Conservation (phyloP, 1,284 basidiomycete genomes). For the Rhodotorula sp. region DNA sequence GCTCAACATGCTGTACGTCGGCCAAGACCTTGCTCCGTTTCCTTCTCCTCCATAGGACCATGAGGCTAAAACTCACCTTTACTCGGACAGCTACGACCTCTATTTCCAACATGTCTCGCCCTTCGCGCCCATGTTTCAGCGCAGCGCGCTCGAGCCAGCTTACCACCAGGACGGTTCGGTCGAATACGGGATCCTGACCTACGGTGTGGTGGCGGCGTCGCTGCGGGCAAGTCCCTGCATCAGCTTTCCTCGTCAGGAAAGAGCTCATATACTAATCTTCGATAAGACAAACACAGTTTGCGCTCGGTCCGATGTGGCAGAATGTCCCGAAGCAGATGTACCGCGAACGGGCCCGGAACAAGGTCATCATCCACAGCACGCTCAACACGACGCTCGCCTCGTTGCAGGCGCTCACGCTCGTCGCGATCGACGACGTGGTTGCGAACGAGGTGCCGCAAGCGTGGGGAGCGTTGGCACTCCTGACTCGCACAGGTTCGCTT, state of each 20-base stretch:
- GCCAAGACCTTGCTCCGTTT: not conserved
- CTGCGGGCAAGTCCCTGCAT: not conserved
- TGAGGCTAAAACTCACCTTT: no score
- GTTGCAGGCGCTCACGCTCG: slow-evolving; percentile 6
- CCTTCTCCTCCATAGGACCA: not conserved
- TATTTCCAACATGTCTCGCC: slow-evolving; percentile 3
- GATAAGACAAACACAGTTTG: not conserved
- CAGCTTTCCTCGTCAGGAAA: not conserved
- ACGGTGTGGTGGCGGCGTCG: not conserved
- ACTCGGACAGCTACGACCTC: not conserved
- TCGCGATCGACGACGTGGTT: slow-evolving; percentile 10
- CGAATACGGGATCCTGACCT: slow-evolving; percentile 1
- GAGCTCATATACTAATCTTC: no score
- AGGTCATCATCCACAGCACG: not conserved
- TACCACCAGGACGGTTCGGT: not conserved
- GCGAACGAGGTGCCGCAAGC: not conserved
- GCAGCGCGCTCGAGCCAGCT: not conserved
- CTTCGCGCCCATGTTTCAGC: not conserved
- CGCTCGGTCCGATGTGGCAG: not conserved
- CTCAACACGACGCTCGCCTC: slow-evolving; percentile 4
- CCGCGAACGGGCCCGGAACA: not conserved
- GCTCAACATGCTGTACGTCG: not conserved
- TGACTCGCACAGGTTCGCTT: slow-evolving; percentile 4
- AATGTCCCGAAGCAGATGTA: not conserved
- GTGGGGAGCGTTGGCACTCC: not conserved